These are phyloP conservation scores for Penicillium psychrofluorescens DNA, from an alignment of 495 filamentous ascomycete genomes.

Conservation along the genomic window DNA sequence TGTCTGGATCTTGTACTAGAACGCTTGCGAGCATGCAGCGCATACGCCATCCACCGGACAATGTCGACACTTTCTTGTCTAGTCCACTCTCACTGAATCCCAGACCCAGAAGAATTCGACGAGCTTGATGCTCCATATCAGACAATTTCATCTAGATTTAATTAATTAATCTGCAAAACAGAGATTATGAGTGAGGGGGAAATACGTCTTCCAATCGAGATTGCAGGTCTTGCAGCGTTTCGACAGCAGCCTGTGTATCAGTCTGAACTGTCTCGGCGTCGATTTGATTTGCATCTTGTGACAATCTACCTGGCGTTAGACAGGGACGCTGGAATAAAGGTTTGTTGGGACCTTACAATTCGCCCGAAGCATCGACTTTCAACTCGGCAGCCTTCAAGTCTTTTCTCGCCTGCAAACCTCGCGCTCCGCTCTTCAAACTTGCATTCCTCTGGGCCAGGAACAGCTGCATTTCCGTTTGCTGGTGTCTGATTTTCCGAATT, in stretches of 20 bases:
- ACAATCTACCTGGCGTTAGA: slow-evolving; percentile 30
- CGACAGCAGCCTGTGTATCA: slow-evolving; percentile 56
- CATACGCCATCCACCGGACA: slow-evolving; percentile 81
- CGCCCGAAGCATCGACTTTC: slow-evolving; percentile 46
- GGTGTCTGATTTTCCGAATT: slow-evolving; percentile 51
- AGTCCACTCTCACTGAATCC: slow-evolving; percentile 61
- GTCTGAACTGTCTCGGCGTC: slow-evolving; percentile 43
- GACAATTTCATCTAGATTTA: slow-evolving; percentile 29
- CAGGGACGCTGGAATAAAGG: background rate
- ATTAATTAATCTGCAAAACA: too few relatives aligned
- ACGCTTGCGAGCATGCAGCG: slow-evolving; percentile 59
- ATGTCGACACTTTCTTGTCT: slow-evolving; percentile 45
- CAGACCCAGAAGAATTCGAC: slow-evolving; percentile 57
- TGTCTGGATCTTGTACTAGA: slow-evolving; percentile 63
- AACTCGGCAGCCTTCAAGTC: slow-evolving; percentile 58
- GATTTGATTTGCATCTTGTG: slow-evolving; percentile 47
- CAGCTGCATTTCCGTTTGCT: slow-evolving; percentile 51
- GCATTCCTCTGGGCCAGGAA: slow-evolving; percentile 67
- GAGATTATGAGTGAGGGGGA: background rate
- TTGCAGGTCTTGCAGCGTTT: slow-evolving; percentile 56
- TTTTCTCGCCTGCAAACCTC: slow-evolving; percentile 67
- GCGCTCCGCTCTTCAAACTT: slow-evolving; percentile 60
- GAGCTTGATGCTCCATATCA: slow-evolving; percentile 51
- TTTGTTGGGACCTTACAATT: slow-evolving; percentile 31
- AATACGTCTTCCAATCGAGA: slow-evolving; percentile 43